Evolutionary conservation across 2,329 filamentous ascomycete genomes (phyloP).

Genomic region (Fusarium sp.): DNA sequence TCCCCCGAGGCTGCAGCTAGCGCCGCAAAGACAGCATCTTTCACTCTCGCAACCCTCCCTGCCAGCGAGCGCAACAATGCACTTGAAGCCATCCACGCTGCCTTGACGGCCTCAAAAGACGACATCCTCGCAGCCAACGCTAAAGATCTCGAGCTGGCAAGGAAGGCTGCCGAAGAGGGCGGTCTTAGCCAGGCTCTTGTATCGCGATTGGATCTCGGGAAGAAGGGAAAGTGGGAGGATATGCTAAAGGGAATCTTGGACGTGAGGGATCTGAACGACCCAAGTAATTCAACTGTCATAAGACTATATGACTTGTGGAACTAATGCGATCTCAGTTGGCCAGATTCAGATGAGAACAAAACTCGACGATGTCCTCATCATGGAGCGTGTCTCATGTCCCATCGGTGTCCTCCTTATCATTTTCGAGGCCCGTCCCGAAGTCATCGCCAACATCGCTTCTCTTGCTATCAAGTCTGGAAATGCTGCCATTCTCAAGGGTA

Average conservation of each 20-base stretch:
- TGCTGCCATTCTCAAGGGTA: conserved; percentile 91
- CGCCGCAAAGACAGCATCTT: conserved; percentile 82
- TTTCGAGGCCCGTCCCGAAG: conserved; percentile 96
- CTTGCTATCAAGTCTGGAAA: conserved; percentile 97
- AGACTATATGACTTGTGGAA: not conserved
- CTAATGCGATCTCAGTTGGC: conserved; percentile 66
- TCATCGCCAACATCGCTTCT: conserved; percentile 97
- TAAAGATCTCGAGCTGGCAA: conserved; percentile 78
- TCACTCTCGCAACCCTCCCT: conserved; percentile 81
- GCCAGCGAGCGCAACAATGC: conserved; percentile 82
- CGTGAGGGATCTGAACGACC: conserved; percentile 84
- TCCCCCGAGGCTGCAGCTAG: conserved; percentile 79
- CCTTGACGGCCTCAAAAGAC: conserved; percentile 73
- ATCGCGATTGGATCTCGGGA: conserved; percentile 85
- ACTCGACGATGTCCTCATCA: conserved; percentile 83
- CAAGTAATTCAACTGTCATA: conserved; percentile 61
- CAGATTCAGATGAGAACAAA: conserved; percentile 83
- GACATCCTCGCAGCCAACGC: conserved; percentile 88
- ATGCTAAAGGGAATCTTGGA: conserved; percentile 96
- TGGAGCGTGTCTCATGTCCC: conserved; percentile 90
- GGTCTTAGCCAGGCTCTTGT: conserved; percentile 82
- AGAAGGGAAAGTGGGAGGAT: conserved; percentile 93
- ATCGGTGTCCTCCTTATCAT: conserved; percentile 99
- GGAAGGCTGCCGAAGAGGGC: conserved; percentile 76
- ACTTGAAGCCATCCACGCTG: conserved; percentile 81